Percentiles rank a stretch among this genome's conserved stretches.
These are phyloP conservation scores for Coemansia sp. DNA, from an alignment of 192 early-diverging fungal species.

Conservation along the genomic window DNA sequence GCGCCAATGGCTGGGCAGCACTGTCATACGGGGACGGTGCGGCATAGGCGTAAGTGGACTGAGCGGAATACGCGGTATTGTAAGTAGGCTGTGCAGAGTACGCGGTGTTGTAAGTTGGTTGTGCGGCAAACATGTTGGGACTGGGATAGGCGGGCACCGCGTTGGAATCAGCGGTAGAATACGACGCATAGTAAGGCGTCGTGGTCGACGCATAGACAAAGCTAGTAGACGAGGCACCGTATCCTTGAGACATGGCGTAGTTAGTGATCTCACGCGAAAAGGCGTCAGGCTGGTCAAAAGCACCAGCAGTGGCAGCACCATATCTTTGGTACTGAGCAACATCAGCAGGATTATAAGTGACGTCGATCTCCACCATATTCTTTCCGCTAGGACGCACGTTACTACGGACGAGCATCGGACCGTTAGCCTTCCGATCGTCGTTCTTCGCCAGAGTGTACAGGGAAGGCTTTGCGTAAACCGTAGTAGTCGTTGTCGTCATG, in stretches of 20 bases:
- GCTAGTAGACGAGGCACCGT: slow-evolving; percentile 6
- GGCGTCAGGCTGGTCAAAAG: slow-evolving; percentile 34
- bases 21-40: background rate
- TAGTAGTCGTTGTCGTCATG: background rate
- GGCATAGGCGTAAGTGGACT: background rate
- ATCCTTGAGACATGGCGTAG: slow-evolving; percentile 40
- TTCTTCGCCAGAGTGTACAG: slow-evolving; percentile 1
- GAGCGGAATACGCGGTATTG: background rate
- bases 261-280: slow-evolving; percentile 41
- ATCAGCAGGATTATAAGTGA: slow-evolving; percentile 31
- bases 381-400: slow-evolving; percentile 12
- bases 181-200: background rate
- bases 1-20: background rate
- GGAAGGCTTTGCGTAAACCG: background rate
- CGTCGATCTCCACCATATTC: slow-evolving; percentile 35
- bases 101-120: background rate
- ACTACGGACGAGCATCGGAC: slow-evolving; percentile 14
- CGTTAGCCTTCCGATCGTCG: slow-evolving; percentile 10
- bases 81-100: background rate
- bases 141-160: background rate
- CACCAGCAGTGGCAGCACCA: background rate
- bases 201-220: background rate
- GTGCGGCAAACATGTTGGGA: background rate
- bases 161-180: background rate
- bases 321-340: slow-evolving; percentile 23